Conservation (phyloP, 176 grass and related monocot genomes). For the Avena insularis region DNA sequence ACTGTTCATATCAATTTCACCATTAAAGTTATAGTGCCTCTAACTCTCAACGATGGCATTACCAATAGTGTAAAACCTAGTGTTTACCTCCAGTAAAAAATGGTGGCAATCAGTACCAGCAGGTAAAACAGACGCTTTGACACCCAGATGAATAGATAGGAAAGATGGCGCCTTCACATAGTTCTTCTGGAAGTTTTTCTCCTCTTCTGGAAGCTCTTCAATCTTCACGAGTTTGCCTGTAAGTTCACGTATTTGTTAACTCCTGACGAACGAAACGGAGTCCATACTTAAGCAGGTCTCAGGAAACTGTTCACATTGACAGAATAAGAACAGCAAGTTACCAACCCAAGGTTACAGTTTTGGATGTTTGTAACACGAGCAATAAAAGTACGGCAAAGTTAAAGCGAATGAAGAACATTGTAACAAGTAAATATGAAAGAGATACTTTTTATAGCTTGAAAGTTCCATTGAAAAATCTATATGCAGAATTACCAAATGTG, state of each 20-base stretch:
- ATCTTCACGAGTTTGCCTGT: constrained; percentile 90
- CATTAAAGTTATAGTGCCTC: background rate
- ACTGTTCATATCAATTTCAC: constrained; percentile 3
- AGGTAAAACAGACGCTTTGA: constrained; percentile 85
- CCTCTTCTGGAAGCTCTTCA: constrained; percentile 89
- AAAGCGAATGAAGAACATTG: background rate
- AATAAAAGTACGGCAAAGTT: constrained; percentile 3
- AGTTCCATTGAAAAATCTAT: constrained; percentile 19
- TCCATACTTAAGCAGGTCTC: constrained; percentile 10
- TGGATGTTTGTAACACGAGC: background rate
- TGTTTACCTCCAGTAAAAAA: constrained; percentile 92
- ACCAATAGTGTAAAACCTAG: background rate
- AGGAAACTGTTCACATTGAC: background rate
- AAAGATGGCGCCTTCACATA: constrained; percentile 96
- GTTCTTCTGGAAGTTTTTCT: constrained; percentile 91
- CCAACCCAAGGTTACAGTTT: background rate
- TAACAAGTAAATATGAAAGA: constrained; percentile 22
- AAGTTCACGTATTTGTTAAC: constrained; percentile 12
- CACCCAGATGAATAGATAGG: constrained; percentile 97
- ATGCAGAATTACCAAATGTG: constrained; percentile 78
- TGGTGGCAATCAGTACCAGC: constrained; percentile 90
- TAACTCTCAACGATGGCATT: background rate
- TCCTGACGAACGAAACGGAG: constrained; percentile 13
- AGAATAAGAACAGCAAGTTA: background rate
- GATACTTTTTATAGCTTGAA: constrained; percentile 8